These are phyloP conservation scores for Gracilariopsis chorda DNA, from an alignment of 23 red algal species.

Conservation along the genomic window DNA sequence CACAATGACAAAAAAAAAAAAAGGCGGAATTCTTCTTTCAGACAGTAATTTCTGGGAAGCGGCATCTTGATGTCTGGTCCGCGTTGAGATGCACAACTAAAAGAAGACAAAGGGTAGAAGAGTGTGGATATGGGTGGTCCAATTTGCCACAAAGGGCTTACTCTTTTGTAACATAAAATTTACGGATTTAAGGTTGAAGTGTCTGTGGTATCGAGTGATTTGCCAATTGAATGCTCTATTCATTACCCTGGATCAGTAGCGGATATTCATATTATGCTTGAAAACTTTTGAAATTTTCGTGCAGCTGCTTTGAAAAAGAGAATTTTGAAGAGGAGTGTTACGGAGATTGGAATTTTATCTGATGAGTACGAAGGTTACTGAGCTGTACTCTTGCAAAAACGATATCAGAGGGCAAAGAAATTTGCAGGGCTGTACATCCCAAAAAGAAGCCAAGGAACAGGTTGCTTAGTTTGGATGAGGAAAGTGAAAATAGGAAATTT, in stretches of 20 bases:
- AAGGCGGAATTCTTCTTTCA: no score
- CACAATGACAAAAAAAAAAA: no score
- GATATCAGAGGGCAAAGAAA: background rate
- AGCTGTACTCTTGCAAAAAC: background rate
- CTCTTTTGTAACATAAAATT: conserved; percentile 3
- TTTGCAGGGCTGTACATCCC: background rate
- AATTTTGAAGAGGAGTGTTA: background rate
- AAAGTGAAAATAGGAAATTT: background rate
- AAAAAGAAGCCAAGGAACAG: background rate
- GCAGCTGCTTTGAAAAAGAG: background rate
- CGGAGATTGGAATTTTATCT: background rate
- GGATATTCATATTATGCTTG: background rate
- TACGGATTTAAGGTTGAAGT: background rate
- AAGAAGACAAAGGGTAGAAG: no score
- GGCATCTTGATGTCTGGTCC: no score
- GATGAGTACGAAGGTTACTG: background rate
- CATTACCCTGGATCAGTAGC: conserved; percentile 12
- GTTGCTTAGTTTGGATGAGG: background rate
- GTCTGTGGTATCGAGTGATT: background rate
- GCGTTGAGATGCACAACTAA: no score
- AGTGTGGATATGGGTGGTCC: background rate
- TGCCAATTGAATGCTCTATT: background rate
- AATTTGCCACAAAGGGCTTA: background rate
- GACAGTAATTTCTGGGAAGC: background rate
- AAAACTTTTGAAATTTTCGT: background rate